Conservation (phyloP, 2,329 filamentous ascomycete species). For the Zopfia rhizophila region DNA sequence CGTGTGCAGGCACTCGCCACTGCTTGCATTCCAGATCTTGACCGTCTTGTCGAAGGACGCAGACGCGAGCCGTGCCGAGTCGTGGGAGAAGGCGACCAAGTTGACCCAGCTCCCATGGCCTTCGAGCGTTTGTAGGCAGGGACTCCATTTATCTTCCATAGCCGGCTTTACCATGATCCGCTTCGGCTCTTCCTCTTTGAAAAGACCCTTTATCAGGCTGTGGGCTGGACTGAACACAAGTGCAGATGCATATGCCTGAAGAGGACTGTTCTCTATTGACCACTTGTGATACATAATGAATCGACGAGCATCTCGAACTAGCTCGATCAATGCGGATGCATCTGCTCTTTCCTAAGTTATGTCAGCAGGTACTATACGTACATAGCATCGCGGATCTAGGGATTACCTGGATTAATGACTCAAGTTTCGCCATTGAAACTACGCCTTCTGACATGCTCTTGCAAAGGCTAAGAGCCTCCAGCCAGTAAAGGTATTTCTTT, state of each 20-base stretch:
- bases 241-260: conserved; percentile 30
- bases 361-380: conserved; percentile 10
- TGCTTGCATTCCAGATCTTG: conserved; percentile 19
- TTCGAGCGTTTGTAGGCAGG: conserved; percentile 16
- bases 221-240: conserved; percentile 32
- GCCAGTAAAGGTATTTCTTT: conserved; percentile 17
- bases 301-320: conserved; percentile 19
- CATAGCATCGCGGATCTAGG: neutral
- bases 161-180: conserved; percentile 5
- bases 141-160: no score
- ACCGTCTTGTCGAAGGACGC: conserved; percentile 22
- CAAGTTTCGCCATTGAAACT: conserved; percentile 16
- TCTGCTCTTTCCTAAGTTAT: conserved; percentile 5
- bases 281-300: conserved; percentile 15
- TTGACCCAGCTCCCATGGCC: conserved; percentile 15
- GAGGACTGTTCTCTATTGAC: conserved; percentile 20
- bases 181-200: conserved; percentile 20
- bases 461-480: conserved; percentile 20
- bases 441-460: conserved; percentile 15
- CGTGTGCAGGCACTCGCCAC: conserved; percentile 20
- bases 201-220: conserved; percentile 27
- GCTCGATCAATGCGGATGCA: conserved; percentile 2
- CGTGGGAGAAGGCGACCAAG: conserved; percentile 25
- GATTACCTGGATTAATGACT: conserved; percentile 10
- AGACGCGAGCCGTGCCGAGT: conserved; percentile 24